A percentile compares a stretch with the other conserved stretches of the same genome.
phyloP scores from a whole-genome alignment of 495 filamentous ascomycete genomes.

The Thermothielavioides terrestris region DNA sequence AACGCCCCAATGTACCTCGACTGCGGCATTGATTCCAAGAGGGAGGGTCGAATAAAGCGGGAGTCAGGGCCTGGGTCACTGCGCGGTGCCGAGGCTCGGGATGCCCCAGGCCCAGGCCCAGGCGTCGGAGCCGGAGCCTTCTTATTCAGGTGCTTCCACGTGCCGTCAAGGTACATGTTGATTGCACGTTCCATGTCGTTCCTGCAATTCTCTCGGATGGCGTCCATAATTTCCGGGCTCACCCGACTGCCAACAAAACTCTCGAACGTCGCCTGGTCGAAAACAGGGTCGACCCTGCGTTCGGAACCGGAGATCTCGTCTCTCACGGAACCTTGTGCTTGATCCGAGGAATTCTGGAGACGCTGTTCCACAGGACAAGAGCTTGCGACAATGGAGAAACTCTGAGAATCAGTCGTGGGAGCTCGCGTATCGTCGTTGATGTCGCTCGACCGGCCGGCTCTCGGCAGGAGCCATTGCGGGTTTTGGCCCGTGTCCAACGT shows the following conservation, averaged over 20 bases:
- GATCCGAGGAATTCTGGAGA: constrained; percentile 10
- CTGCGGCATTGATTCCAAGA: constrained; percentile 39
- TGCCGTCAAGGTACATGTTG: constrained; percentile 89
- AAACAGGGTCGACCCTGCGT: too few species aligned
- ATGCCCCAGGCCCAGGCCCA: constrained; percentile 8
- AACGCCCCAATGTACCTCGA: constrained; percentile 83
- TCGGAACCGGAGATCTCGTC: too few species aligned
- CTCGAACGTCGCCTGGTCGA: constrained; percentile 62
- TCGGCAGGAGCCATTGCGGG: neutral
- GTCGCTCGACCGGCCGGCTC: neutral
- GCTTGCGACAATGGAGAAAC: neutral
- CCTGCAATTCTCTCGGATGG: constrained; percentile 50
- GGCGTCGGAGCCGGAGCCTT: constrained; percentile 15
- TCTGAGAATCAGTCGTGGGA: neutral
- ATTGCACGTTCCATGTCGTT: constrained; percentile 59
- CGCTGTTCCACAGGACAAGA: constrained; percentile 18
- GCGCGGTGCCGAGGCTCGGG: constrained; percentile 5
- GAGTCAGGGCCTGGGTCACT: neutral
- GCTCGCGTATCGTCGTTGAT: neutral
- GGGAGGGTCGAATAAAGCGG: neutral
- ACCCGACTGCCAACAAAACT: constrained; percentile 62
- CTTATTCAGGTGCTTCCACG: constrained; percentile 56
- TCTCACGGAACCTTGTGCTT: neutral
- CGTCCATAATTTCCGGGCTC: constrained; percentile 38
- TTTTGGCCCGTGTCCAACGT: constrained; percentile 18